phyloP scores from a whole-genome alignment of 2,329 filamentous ascomycete species.

The Acrodontium crateriforme region DNA sequence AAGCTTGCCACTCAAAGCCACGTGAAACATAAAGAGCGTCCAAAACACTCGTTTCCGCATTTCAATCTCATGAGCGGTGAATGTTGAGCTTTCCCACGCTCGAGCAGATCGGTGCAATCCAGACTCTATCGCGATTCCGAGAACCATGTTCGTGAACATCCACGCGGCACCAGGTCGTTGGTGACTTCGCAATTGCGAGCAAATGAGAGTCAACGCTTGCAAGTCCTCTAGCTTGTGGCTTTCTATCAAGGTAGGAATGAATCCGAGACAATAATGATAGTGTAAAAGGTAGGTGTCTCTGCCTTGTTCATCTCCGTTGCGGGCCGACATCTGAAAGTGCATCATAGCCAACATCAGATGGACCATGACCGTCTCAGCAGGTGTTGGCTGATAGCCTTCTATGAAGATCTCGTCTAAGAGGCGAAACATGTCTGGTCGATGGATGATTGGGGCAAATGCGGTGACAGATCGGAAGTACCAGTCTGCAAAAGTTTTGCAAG shows the following conservation, averaged over 20 bases:
- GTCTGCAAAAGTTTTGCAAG: constrained; percentile 54
- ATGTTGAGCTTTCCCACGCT: constrained; percentile 34
- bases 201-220: constrained; percentile 61
- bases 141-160: constrained; percentile 49
- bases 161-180: constrained; percentile 66
- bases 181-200: constrained; percentile 59
- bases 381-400: constrained; percentile 48
- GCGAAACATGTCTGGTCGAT: constrained; percentile 58
- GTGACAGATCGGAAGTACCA: constrained; percentile 65
- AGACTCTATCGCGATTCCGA: constrained; percentile 58
- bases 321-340: constrained; percentile 60
- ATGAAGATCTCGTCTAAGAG: constrained; percentile 59
- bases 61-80: constrained; percentile 52
- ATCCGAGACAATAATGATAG: constrained; percentile 61
- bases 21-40: constrained; percentile 51
- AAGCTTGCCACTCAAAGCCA: constrained; percentile 60
- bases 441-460: constrained; percentile 61
- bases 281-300: constrained; percentile 59
- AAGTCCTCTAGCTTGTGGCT: constrained; percentile 52
- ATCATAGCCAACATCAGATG: constrained; percentile 72
- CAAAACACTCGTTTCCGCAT: constrained; percentile 69
- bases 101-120: constrained; percentile 61
- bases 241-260: constrained; percentile 50
- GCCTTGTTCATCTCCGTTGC: constrained; percentile 45
- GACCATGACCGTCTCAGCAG: constrained; percentile 54